Base-by-base conservation (phyloP, 768 basidiomycete species). In the Astraeus odoratus region DNA sequence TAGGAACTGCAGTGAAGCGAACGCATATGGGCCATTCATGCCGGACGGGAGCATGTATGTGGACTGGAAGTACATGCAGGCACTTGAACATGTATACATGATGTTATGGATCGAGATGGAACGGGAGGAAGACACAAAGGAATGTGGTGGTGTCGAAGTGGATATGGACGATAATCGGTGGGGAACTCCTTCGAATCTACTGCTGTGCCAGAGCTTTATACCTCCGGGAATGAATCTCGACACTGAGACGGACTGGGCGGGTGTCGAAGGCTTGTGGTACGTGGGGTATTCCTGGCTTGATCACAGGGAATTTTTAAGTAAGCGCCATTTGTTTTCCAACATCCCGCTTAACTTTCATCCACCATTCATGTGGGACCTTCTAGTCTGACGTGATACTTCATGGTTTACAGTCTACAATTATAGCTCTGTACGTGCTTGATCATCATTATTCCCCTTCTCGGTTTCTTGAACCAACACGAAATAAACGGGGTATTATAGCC, bases 231-330 rank as follows among this genome's bases (percentile, higher is more conserved):
- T 73, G 38, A 58, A 70, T 44, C 48, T 72, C 13, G 52, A 60
- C 46, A 35, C 27, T 15, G 61, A 58, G 24, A 44, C 48, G 1
- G 65, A 67, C 43, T 67, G 64, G 61, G 60, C 55, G 5, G 51
- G 78, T 3, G 61, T 86, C 0, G 66, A 67, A 25, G 84, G 83
- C 0, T 25, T 60, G 13, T 86, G 84, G 84, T 62, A 66, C 4
- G 72, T 78, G 10, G 72, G 75, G n/a, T 85, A 83, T 54, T 78
- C 75, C 42, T 86, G 82, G 54, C 72, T 75, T 42, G 83, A 86
- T 57, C 83, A 86, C 54, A 64, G 80, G 5, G 80, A 80, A 38
- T 68, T 86, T 29, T 53, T 83, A 33, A 63, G 83, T 86, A 54
- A 59, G 81, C 67, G 3, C 20, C 19, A 8, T 29, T 23, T 45